These are phyloP conservation scores for Mucor velutinosus DNA, from an alignment of 371 early-diverging fungal genomes.

Conservation along the genomic window DNA sequence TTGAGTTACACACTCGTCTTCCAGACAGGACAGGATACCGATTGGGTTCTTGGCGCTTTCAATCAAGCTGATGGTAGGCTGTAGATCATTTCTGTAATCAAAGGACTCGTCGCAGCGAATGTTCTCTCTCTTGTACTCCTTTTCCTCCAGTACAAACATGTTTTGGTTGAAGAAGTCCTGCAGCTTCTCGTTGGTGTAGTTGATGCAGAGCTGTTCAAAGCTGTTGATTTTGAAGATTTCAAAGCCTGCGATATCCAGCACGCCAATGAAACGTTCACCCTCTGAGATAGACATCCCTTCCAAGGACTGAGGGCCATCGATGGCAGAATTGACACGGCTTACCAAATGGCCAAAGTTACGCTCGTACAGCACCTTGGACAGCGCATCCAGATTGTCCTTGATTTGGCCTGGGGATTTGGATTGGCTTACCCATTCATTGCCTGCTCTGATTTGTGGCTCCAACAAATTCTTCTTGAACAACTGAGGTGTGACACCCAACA, in stretches of 20 bases:
- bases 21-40: slow-evolving; percentile 97
- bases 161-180: slow-evolving; percentile 99
- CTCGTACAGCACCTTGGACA: slow-evolving; percentile 96
- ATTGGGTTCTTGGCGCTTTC: slow-evolving; percentile 87
- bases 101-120: slow-evolving; percentile 98
- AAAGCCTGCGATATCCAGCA: slow-evolving; percentile 99
- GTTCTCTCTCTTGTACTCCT: slow-evolving; percentile 96
- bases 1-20: slow-evolving; percentile 99
- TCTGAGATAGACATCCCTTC: slow-evolving; percentile 16
- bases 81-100: slow-evolving; percentile 99
- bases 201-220: slow-evolving; percentile 99
- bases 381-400: slow-evolving; percentile 90
- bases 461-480: slow-evolving; percentile 90
- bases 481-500: slow-evolving; percentile 89
- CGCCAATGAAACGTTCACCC: slow-evolving; percentile 86
- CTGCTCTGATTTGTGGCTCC: slow-evolving; percentile 94
- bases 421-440: slow-evolving; percentile 96
- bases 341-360: slow-evolving; percentile 96
- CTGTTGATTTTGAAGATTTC: slow-evolving; percentile 99
- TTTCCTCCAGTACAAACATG: slow-evolving; percentile 99
- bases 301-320: slow-evolving; percentile 70
- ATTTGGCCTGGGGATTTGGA: slow-evolving; percentile 91
- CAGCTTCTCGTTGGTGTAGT: slow-evolving; percentile 99
- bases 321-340: slow-evolving; percentile 84
- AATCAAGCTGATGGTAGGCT: slow-evolving; percentile 98